Evolutionary conservation across 2,329 filamentous ascomycete species (phyloP), one percentile per base, ranked within the genome.

Genomic region (Magnaporthiopsis rhizophila): DNA sequence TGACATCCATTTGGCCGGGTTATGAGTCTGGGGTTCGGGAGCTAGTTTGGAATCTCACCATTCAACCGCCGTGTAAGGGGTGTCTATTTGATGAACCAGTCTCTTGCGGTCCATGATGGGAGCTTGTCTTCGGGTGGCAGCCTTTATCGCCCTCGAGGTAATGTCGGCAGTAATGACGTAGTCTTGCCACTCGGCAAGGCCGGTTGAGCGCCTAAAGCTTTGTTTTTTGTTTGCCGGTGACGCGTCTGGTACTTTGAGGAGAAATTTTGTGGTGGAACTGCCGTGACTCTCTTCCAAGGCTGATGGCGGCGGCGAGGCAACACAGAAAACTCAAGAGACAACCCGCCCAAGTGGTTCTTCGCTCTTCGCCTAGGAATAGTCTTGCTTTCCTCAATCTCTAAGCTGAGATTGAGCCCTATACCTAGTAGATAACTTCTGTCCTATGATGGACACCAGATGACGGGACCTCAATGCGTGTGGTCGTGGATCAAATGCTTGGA

Each of bases 21-120:
- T 4, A 32, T 6, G n/a, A 28, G 57, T 11, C 64, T 38, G 36
- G 24, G 45, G 7, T 13, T 15, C 30, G 60, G 59, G 34, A 21
- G 58, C 18, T 38, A 30, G 58, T 18, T 38, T 13, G 59, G 15
- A 21, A 32, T 34, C 77, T 58, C 74, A 89, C 89, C 87, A 90
- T 72, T 81, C 74, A 13, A 81, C 77, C 7, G 79, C 74, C 2
- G 87, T 86, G 71, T 85, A 90, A 0, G 88, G 87, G 3, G 85
- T 85, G 61, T 89, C 86, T 30, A 89, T 80, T 69, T 87, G 86
- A 71, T 88, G 86, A 24, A 88, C 77, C 11, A 84, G 78, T 71
- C 83, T 88, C 66, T 84, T 88, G 59, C 81, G 80, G 59, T 82
- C 80, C 80, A 83, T 82, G 12, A 15, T 63, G 45, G 45, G 45